A percentile compares a stretch with the other conserved stretches of the same genome.
These are phyloP conservation scores for Prinsepia uniflora DNA, from an alignment of 306 rosid species.

Conservation along the genomic window DNA sequence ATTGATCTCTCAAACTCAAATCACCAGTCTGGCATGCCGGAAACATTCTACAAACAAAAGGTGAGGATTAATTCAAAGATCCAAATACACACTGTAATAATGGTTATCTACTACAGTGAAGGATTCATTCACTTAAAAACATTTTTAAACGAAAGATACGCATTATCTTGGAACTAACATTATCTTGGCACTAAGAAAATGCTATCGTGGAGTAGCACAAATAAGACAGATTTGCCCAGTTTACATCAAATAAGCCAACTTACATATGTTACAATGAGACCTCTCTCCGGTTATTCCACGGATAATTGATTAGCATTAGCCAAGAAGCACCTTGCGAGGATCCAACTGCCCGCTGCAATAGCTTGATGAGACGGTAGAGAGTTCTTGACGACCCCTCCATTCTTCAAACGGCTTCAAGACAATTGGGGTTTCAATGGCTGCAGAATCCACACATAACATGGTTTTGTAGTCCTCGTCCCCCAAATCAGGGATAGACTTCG, in stretches of 20 bases:
- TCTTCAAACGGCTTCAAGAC: conserved; percentile 65
- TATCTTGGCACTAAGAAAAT: conserved; percentile 13
- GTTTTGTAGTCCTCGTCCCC: conserved; percentile 66
- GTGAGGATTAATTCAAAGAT: not conserved
- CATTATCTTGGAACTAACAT: conserved; percentile 8
- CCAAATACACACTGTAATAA: not conserved
- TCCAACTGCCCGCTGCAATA: conserved; percentile 85
- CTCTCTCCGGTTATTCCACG: conserved; percentile 14
- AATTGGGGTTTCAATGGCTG: conserved; percentile 52
- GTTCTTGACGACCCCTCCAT: conserved; percentile 73
- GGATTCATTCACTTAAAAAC: not conserved
- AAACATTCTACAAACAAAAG: not conserved
- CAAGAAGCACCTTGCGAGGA: conserved; percentile 60
- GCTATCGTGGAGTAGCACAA: not conserved
- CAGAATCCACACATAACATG: conserved; percentile 67
- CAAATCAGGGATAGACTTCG: conserved; percentile 55
- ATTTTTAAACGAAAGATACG: not conserved
- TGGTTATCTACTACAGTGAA: too few species aligned
- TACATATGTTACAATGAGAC: conserved; percentile 8
- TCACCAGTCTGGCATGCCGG: not conserved
- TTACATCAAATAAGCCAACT: conserved; percentile 11
- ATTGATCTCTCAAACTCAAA: too few species aligned
- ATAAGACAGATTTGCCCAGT: conserved; percentile 5
- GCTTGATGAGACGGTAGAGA: conserved; percentile 70
- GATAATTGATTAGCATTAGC: conserved; percentile 35